Evolutionary conservation across 176 grass and related monocot species (phyloP).

Genomic region (Oryza brachyantha): DNA sequence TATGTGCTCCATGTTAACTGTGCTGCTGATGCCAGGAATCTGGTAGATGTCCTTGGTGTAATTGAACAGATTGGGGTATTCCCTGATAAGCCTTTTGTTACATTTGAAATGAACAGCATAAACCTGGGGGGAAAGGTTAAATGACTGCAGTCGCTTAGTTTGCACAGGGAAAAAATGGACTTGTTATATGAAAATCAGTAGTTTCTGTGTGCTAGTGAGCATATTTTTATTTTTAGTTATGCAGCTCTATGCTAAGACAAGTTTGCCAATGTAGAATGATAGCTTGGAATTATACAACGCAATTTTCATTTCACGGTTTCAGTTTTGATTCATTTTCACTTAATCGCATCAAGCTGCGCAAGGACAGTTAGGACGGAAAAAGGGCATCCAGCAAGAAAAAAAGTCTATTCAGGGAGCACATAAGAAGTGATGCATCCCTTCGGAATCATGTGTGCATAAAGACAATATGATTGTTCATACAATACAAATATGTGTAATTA

Average conservation of each 20-base stretch:
- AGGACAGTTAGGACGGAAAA: background rate
- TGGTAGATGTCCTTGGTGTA: constrained; percentile 97
- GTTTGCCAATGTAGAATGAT: background rate
- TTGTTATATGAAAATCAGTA: background rate
- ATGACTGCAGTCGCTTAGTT: background rate
- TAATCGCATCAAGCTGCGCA: background rate
- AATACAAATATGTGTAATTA: too few species aligned
- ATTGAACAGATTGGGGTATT: constrained; percentile 87
- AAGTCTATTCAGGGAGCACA: background rate
- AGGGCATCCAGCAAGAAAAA: too few species aligned
- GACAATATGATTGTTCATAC: too few species aligned
- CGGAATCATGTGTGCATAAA: too few species aligned
- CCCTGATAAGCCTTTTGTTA: constrained; percentile 83
- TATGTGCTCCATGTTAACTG: constrained; percentile 79
- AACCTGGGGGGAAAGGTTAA: constrained; percentile 42
- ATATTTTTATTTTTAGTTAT: background rate
- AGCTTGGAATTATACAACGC: background rate
- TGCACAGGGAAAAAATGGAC: background rate
- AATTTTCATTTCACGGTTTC: too few species aligned
- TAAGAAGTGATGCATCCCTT: too few species aligned
- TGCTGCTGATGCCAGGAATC: constrained; percentile 64
- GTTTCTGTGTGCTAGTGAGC: background rate
- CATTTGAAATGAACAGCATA: constrained; percentile 95
- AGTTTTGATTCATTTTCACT: too few species aligned
- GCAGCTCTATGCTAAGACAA: background rate